Evolutionary conservation across 176 grass and related monocot species (phyloP), one percentile per base, ranked within the genome.

Genomic region (Carex cristatella): DNA sequence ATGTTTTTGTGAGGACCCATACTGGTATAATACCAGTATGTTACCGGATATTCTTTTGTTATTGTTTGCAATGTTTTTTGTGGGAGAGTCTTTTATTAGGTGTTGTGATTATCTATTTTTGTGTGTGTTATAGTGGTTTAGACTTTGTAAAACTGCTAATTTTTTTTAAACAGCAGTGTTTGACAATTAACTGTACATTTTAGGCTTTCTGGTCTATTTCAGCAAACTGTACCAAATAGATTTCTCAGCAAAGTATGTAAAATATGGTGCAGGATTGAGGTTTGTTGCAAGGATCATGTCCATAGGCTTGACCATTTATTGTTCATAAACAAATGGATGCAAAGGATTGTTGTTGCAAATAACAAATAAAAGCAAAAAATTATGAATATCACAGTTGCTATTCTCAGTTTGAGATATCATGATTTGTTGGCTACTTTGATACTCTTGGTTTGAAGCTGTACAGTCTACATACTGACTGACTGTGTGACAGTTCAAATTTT

Each of bases 371-470:
- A 56, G 51, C 73, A 78, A 15, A 55, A 56, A 76, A 30, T 56
- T 11, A 32, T 57, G 49, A 53, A 31, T 32, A 13, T 53, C 4
- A 76, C 23, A 55, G 10, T 4, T 76, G 10, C 40, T 55, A 14
- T 53, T 11, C 35, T 44, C 16, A 10, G 68, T 46, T 75, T 53
- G 42, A 18, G 46, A 76, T 77, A 9, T 55, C 33, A 55, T 78
- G 51, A 15, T 57, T 78, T 13, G 11, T 85, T 87, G 61, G 66
- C 79, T 10, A n/a, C n/a, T 77, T 59, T 65, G 49, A 80, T 72
- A 61, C 53, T 62, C 30, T 69, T 62, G 27, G 16, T 56, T 62
- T 79, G 10, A 10, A 28, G 28, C 53, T 84, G 15, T 70, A 23
- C 23, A 23, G 23, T 23, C 23, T 23, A 23, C 23, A 23, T 23